Evolutionary conservation across 169 alveolate genomes (phyloP).

Genomic region (Fabrea salina): DNA sequence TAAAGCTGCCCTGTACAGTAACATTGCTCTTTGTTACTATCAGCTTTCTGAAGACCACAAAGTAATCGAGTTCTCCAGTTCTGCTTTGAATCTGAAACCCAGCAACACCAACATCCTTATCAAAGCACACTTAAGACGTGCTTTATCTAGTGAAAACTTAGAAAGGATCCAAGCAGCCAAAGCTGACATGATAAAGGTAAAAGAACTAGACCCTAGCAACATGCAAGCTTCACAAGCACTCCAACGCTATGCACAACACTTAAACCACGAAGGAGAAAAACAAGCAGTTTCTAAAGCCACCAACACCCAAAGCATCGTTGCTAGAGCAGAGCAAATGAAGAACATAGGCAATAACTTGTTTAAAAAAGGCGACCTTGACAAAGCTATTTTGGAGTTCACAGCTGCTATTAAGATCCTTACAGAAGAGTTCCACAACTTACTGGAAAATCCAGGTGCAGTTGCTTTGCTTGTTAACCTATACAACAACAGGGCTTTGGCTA

Average conservation of each 20-base stretch:
- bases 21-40: conserved; percentile 52
- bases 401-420: neutral
- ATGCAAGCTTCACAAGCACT: conserved; percentile 47
- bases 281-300: neutral
- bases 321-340: neutral
- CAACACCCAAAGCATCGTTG: conserved; percentile 10
- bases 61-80: conserved; percentile 46
- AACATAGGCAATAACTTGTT: conserved; percentile 20
- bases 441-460: conserved; percentile 30
- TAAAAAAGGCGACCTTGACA: conserved; percentile 23
- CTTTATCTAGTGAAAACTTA: conserved; percentile 51
- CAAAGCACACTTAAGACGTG: conserved; percentile 69
- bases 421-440: conserved; percentile 41
- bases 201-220: conserved; percentile 53
- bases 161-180: conserved; percentile 50
- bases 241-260: neutral
- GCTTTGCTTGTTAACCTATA: conserved; percentile 10
- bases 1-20: conserved; percentile 37
- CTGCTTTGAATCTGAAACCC: conserved; percentile 33
- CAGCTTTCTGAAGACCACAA: conserved; percentile 37
- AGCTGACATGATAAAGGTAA: conserved; percentile 46
- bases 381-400: conserved; percentile 23
- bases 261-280: neutral
- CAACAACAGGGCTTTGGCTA: conserved; percentile 49
- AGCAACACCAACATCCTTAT: conserved; percentile 26